phyloP scores from a whole-genome alignment of 73 alveolate species.

The Symbiodinium pilosum region DNA sequence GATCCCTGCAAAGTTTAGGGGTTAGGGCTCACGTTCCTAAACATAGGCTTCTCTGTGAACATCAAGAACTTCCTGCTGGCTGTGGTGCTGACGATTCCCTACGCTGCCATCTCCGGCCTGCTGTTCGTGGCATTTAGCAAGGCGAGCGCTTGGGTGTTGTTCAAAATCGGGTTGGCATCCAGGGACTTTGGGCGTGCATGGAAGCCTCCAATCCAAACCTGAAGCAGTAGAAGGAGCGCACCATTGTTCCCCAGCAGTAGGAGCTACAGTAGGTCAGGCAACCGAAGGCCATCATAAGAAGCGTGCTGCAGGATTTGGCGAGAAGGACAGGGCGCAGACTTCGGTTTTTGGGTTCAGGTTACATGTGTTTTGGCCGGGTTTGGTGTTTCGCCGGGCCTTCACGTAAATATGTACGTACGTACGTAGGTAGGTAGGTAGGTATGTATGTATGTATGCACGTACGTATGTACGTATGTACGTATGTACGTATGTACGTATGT shows the following conservation, averaged over 20 bases:
- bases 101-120: not conserved
- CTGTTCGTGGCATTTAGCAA: not conserved
- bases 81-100: not conserved
- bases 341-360: too few relatives aligned
- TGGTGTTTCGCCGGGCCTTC: not conserved
- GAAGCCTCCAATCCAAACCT: not conserved
- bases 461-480: not conserved
- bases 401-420: not conserved
- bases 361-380: too few relatives aligned
- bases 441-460: not conserved
- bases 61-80: not conserved
- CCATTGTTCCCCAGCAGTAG: not conserved
- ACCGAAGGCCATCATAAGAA: not conserved
- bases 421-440: not conserved
- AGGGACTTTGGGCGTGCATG: not conserved
- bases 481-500: not conserved
- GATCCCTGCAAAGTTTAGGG: not conserved
- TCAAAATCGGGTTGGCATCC: not conserved
- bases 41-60: too few relatives aligned
- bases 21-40: not conserved
- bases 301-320: not conserved
- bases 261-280: not conserved
- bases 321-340: not conserved
- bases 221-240: not conserved
- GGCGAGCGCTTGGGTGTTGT: not conserved